Evolutionary conservation across 495 filamentous ascomycete genomes (phyloP).

Genomic region (Penicillium manginii): DNA sequence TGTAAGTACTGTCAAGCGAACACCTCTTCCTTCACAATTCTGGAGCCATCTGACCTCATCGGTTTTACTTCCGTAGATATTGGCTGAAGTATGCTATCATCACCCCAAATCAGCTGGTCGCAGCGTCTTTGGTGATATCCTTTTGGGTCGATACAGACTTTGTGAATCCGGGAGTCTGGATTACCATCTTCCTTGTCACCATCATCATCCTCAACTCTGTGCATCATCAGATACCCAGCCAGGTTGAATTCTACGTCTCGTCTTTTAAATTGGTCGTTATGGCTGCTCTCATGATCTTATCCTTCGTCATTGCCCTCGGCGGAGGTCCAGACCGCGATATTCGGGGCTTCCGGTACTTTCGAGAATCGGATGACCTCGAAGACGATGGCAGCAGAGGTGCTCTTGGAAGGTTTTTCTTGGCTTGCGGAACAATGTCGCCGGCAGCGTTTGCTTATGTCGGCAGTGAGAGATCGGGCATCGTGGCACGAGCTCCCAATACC

Average conservation of each 20-base stretch:
- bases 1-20: slow-evolving; percentile 30
- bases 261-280: slow-evolving; percentile 72
- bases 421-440: slow-evolving; percentile 75
- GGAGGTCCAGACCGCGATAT: slow-evolving; percentile 68
- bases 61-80: slow-evolving; percentile 35
- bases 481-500: slow-evolving; percentile 71
- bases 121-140: slow-evolving; percentile 69
- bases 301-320: slow-evolving; percentile 65
- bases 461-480: slow-evolving; percentile 76
- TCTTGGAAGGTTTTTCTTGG: slow-evolving; percentile 40
- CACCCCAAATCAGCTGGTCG: slow-evolving; percentile 78
- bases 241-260: slow-evolving; percentile 57
- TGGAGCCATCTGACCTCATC: not conserved
- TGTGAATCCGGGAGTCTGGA: slow-evolving; percentile 77
- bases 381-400: not conserved
- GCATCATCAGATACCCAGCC: slow-evolving; percentile 48
- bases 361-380: slow-evolving; percentile 38
- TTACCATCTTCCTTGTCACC: slow-evolving; percentile 65
- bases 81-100: slow-evolving; percentile 72
- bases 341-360: slow-evolving; percentile 77
- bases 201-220: slow-evolving; percentile 68
- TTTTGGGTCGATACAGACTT: slow-evolving; percentile 63
- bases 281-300: slow-evolving; percentile 66
- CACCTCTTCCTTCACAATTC: not conserved
- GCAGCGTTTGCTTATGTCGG: slow-evolving; percentile 82